Percentiles rank a stretch among this genome's conserved stretches.
Conservation (phyloP, 2,329 filamentous ascomycete species). For the Ascochyta rabiei region DNA sequence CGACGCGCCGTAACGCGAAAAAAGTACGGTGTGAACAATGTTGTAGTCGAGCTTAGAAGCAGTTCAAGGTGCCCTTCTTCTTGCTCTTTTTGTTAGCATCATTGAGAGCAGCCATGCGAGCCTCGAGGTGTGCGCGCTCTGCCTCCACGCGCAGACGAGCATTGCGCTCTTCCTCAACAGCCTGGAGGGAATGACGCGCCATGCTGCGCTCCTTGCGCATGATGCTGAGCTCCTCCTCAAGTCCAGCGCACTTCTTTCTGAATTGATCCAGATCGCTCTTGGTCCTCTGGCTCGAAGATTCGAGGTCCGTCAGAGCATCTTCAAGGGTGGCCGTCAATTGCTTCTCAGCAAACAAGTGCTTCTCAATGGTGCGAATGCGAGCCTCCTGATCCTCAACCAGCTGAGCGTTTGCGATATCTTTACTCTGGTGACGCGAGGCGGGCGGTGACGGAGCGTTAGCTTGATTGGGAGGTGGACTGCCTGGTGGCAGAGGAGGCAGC, state of each 20-base stretch:
- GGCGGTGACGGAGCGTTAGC: slow-evolving; percentile 62
- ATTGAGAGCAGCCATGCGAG: slow-evolving; percentile 77
- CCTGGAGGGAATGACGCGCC: slow-evolving; percentile 74
- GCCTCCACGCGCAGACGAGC: slow-evolving; percentile 89
- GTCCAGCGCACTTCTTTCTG: slow-evolving; percentile 80
- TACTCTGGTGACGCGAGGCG: slow-evolving; percentile 76
- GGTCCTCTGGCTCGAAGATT: slow-evolving; percentile 88
- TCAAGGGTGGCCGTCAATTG: slow-evolving; percentile 94
- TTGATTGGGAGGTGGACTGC: slow-evolving; percentile 52
- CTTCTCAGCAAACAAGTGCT: slow-evolving; percentile 93
- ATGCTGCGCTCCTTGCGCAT: slow-evolving; percentile 65
- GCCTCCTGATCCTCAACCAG: slow-evolving; percentile 94
- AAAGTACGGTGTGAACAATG: slow-evolving; percentile 22
- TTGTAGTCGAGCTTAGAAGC: slow-evolving; percentile 69
- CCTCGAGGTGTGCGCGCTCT: slow-evolving; percentile 86
- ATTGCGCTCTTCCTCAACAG: slow-evolving; percentile 94
- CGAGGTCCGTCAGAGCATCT: slow-evolving; percentile 92
- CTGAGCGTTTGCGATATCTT: slow-evolving; percentile 78
- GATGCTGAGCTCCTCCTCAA: slow-evolving; percentile 74
- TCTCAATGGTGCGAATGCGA: slow-evolving; percentile 93
- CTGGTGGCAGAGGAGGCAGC: slow-evolving; percentile 80
- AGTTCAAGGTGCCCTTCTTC: slow-evolving; percentile 94
- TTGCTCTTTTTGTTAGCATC: slow-evolving; percentile 91
- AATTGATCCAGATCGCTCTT: slow-evolving; percentile 89
- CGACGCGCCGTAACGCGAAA: slow-evolving; percentile 31